Conservation (phyloP, 1,139 yeast species). For the Protomyces inouyei region DNA sequence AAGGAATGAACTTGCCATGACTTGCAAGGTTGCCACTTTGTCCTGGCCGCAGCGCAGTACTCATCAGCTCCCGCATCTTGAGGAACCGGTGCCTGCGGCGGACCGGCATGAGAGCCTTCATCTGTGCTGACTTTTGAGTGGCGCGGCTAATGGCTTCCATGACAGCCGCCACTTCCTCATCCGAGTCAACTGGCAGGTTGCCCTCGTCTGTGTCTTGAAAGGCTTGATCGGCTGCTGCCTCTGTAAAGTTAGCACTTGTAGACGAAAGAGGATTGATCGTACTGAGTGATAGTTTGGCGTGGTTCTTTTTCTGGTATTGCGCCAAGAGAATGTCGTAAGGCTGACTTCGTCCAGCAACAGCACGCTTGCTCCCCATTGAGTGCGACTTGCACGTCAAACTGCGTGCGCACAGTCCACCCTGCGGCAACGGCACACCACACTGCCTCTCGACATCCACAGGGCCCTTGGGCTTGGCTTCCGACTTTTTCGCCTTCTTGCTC, state of each 20-base stretch:
- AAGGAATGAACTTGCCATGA: background rate
- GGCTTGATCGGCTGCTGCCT: conserved; percentile 30
- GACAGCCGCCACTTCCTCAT: conserved; percentile 90
- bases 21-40: background rate
- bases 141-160: conserved; percentile 76
- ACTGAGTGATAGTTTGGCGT: conserved; percentile 49
- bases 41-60: background rate
- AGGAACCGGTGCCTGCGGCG: conserved; percentile 66
- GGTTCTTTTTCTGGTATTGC: conserved; percentile 86
- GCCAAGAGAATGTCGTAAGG: conserved; percentile 85
- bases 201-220: conserved; percentile 32
- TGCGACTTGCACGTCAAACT: conserved; percentile 95
- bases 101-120: conserved; percentile 62
- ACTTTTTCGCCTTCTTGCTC: conserved; percentile 16
- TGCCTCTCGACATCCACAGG: conserved; percentile 85
- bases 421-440: conserved; percentile 91
- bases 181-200: conserved; percentile 50
- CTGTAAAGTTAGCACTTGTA: conserved; percentile 35
- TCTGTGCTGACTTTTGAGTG: conserved; percentile 12
- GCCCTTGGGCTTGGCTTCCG: conserved; percentile 25
- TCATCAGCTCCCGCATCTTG: conserved; percentile 56
- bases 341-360: conserved; percentile 87
- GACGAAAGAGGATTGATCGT: conserved; percentile 43
- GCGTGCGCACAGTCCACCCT: conserved; percentile 90
- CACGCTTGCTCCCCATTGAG: conserved; percentile 96